phyloP scores from a whole-genome alignment of 139 green algal species.

The Tetradesmus lagerheimii region DNA sequence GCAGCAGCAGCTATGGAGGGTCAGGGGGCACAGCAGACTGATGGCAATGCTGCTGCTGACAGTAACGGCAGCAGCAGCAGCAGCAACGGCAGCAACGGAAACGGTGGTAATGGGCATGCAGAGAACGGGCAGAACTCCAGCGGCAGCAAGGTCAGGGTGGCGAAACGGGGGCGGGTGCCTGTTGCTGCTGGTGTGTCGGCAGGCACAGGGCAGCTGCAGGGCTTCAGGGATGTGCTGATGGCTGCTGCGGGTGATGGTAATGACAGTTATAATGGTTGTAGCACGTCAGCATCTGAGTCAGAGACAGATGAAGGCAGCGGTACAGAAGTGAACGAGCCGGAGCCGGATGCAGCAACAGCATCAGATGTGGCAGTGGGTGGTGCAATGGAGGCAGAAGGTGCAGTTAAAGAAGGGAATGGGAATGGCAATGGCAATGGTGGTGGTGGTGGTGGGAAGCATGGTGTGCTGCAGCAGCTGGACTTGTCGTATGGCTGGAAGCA shows the following conservation, averaged over 20 bases:
- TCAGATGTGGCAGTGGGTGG: background rate
- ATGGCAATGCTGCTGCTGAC: background rate
- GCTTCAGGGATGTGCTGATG: background rate
- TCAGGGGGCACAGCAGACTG: background rate
- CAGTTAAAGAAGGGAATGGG: background rate
- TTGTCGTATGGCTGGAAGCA: conserved; percentile 12
- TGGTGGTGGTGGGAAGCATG: background rate
- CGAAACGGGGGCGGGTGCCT: background rate
- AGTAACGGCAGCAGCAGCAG: background rate
- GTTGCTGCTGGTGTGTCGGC: background rate
- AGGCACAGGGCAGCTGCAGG: background rate
- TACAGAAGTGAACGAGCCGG: background rate
- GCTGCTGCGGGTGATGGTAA: background rate
- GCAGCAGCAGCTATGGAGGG: background rate
- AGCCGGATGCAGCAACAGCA: background rate
- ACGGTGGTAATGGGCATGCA: background rate
- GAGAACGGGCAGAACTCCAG: background rate
- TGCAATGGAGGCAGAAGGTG: background rate
- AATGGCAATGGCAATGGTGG: background rate
- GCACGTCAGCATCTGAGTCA: background rate
- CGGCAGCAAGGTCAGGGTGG: background rate
- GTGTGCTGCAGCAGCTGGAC: conserved; percentile 27
- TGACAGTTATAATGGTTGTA: background rate
- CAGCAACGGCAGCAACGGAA: background rate
- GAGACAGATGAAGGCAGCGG: background rate